Evolutionary conservation across 352 stramenopile genomes (phyloP), one percentile per base, ranked within the genome.

Genomic region (Globisporangium nodosum): DNA sequence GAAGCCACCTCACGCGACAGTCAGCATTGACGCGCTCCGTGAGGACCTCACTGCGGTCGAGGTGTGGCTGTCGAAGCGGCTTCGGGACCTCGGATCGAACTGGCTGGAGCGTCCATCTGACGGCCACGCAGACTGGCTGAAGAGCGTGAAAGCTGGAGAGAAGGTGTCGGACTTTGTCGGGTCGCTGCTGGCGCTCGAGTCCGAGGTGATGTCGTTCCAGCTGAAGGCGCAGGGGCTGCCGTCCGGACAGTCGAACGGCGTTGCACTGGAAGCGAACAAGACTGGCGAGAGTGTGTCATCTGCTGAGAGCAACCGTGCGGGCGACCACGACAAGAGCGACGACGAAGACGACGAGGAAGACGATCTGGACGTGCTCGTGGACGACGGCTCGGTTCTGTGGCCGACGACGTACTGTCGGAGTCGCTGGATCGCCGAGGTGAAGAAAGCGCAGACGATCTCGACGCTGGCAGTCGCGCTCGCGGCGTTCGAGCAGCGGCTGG

Each of bases 291-390:
- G 24, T 27, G 24, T 27, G 24, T 3, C 24, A 27, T 27, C 24
- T 27, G 20, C 7, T 3, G 45, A n/a, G 3, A 15, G 20, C 40
- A 15, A 21, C 42, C 13, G 35, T 3, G 11, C 6, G 9, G 66
- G 67, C 18, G 72, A 88, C 21, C 60, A 87, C 9, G 74, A 87
- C n/a, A 86, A 82, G 54, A 81, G 69, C 47, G 79, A 90, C 16
- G 74, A 88, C 18, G 80, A 92, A 46, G 76, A 88, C 2, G 80
- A 93, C 20, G 83, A 93, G 1, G 85, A 93, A 18, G 85, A 94
- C 39, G 73, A 91, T 15, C 69, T 82, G 16, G 85, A 91, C 31
- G 59, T 60, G 20, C 53, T 76, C 18, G 69, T 64, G 0, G 81
- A 95, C n/a, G 79, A 89, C 39, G 77, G 71, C 0, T 65, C 74